A percentile compares a stretch with the other conserved stretches of the same genome.
Conservation (phyloP, 176 grass and related monocot genomes). For the Hsuehochloa calcarea region DNA sequence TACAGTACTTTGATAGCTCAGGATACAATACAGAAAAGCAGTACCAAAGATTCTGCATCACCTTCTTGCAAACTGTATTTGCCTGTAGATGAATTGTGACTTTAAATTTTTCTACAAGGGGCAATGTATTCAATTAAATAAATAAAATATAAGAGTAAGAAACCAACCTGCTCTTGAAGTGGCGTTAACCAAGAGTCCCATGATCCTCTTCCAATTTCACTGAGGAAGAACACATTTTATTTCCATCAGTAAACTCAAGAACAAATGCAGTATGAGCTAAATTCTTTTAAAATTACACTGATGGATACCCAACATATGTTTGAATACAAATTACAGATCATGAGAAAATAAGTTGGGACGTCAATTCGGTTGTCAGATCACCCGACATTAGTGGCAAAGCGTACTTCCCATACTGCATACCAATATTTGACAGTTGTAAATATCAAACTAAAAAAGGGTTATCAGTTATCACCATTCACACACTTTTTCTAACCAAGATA, state of each 20-base stretch:
- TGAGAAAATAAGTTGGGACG: neutral
- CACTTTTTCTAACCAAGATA: neutral
- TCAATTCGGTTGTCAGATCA: neutral
- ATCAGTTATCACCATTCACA: too few species aligned
- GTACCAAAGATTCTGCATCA: slow-evolving; percentile 40
- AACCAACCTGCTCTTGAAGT: slow-evolving; percentile 74
- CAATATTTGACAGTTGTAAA: neutral
- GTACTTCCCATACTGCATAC: neutral
- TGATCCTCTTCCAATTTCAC: slow-evolving; percentile 78
- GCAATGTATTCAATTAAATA: neutral
- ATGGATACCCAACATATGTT: neutral
- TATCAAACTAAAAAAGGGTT: neutral
- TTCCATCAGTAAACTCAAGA: slow-evolving; percentile 21
- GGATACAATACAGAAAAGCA: slow-evolving; percentile 31
- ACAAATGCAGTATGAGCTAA: neutral
- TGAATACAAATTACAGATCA: too few species aligned
- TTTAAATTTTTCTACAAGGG: slow-evolving; percentile 25
- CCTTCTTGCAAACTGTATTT: slow-evolving; percentile 84
- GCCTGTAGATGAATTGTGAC: slow-evolving; percentile 46
- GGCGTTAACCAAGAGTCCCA: slow-evolving; percentile 89
- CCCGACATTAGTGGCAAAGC: neutral
- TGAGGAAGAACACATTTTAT: slow-evolving; percentile 34
- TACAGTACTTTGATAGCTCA: slow-evolving; percentile 34
- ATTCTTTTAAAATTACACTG: neutral
- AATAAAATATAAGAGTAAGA: slow-evolving; percentile 4